Conservation (phyloP, 768 basidiomycete species). For the Leccinum subgranulosum region DNA sequence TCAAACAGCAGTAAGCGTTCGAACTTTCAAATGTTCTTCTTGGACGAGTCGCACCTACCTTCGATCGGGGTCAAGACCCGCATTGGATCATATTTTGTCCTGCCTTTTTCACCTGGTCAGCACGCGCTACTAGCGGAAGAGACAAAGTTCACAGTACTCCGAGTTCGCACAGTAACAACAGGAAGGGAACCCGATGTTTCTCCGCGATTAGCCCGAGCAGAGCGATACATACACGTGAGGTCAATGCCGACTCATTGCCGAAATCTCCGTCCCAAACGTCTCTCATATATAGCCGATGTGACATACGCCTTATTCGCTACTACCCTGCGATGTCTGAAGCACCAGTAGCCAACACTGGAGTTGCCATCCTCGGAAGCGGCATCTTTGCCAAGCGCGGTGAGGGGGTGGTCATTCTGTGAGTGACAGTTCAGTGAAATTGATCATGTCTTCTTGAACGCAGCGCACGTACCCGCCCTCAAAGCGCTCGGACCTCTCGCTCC, state of each 20-base stretch:
- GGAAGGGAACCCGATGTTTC: background rate
- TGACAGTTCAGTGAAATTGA: background rate
- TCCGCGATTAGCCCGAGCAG: background rate
- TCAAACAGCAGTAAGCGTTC: too few relatives aligned
- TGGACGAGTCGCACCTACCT: too few relatives aligned
- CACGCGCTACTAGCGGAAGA: background rate
- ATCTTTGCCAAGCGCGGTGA: slow-evolving; percentile 74
- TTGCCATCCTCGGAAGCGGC: slow-evolving; percentile 81
- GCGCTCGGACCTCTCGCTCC: slow-evolving; percentile 45
- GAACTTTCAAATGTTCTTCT: too few relatives aligned
- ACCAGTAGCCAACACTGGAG: slow-evolving; percentile 34
- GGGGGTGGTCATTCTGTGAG: slow-evolving; percentile 13
- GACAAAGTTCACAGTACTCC: too few relatives aligned
- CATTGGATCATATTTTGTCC: background rate
- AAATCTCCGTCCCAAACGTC: background rate
- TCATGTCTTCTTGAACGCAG: slow-evolving; percentile 31
- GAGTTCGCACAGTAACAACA: too few relatives aligned
- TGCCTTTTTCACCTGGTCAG: too few relatives aligned
- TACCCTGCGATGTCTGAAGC: slow-evolving; percentile 37
- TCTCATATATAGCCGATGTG: background rate
- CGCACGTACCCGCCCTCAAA: slow-evolving; percentile 76
- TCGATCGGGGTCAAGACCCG: background rate
- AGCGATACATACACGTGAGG: background rate
- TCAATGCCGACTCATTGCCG: too few relatives aligned
- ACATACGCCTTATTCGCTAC: background rate